A percentile compares a stretch with the other conserved stretches of the same genome.
phyloP scores from a whole-genome alignment of 441 rosid species.

The Populus hybrid region DNA sequence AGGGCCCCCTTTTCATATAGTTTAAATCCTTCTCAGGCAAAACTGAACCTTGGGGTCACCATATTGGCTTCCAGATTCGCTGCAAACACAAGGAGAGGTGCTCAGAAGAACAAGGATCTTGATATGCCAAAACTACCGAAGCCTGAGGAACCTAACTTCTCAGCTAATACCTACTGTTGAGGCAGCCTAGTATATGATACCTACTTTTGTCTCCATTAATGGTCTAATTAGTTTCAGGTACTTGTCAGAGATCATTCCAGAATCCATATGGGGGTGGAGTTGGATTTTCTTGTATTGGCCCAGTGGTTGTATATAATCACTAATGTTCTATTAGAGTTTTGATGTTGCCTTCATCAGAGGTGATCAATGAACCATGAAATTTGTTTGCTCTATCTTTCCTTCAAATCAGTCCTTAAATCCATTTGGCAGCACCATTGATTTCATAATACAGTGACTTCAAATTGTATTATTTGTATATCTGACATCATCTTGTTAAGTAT shows the following conservation, averaged over 20 bases:
- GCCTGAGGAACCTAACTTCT: slow-evolving; percentile 93
- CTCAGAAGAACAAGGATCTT: slow-evolving; percentile 60
- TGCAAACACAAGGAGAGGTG: slow-evolving; percentile 82
- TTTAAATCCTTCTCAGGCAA: slow-evolving; percentile 45
- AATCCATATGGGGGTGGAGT: not conserved
- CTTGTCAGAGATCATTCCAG: slow-evolving; percentile 1
- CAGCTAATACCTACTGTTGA: slow-evolving; percentile 15
- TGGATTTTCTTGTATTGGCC: not conserved
- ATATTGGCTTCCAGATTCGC: slow-evolving; percentile 86
- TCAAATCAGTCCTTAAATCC: not conserved
- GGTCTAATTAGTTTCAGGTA: not conserved
- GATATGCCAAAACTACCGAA: slow-evolving; percentile 70
- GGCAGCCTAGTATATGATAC: not conserved
- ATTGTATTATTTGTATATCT: not conserved
- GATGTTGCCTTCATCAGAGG: not conserved
- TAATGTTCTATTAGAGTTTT: not conserved
- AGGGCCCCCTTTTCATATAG: slow-evolving; percentile 23
- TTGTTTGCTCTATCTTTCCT: not conserved
- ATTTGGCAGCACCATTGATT: not conserved
- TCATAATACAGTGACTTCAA: not conserved
- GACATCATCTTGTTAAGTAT: not conserved
- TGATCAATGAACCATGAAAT: not conserved
- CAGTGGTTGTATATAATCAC: not conserved
- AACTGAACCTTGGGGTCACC: slow-evolving; percentile 69
- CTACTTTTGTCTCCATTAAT: not conserved